These are phyloP conservation scores for Melaleuca quinquenervia DNA, from an alignment of 345 rosid species.

Conservation along the genomic window DNA sequence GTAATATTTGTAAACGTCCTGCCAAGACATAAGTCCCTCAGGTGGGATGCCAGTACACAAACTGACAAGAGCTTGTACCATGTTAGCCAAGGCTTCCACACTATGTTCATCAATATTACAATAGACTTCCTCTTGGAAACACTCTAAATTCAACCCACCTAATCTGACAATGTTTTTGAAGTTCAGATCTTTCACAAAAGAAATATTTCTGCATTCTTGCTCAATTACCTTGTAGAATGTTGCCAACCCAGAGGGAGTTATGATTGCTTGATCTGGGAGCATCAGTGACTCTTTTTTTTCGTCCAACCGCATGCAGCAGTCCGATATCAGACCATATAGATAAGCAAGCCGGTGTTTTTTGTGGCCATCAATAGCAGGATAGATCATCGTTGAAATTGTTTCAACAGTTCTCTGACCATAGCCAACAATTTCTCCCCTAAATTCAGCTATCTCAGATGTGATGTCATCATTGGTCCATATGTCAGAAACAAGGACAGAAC, in stretches of 20 bases:
- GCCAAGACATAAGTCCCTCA: conserved; percentile 47
- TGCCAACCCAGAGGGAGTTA: conserved; percentile 25
- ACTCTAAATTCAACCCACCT: conserved; percentile 53
- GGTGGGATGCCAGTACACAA: conserved; percentile 31
- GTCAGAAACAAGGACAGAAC: conserved; percentile 63
- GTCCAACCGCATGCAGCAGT: conserved; percentile 54
- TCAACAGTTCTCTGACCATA: conserved; percentile 56
- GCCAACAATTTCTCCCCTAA: conserved; percentile 50
- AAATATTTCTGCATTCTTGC: conserved; percentile 74
- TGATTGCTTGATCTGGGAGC: conserved; percentile 13
- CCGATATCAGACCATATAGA: conserved; percentile 65
- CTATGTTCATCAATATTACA: conserved; percentile 39
- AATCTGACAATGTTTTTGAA: conserved; percentile 70
- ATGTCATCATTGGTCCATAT: conserved; percentile 80
- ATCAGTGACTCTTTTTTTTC: conserved; percentile 29
- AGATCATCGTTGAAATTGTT: conserved; percentile 38
- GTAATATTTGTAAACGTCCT: conserved; percentile 64
- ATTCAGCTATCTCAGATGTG: conserved; percentile 51
- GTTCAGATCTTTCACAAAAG: conserved; percentile 65
- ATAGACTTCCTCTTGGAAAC: conserved; percentile 55
- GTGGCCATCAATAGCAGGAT: conserved; percentile 78
- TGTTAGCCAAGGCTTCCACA: conserved; percentile 76
- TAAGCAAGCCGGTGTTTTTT: conserved; percentile 70
- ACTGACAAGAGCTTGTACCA: conserved; percentile 51
- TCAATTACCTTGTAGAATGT: conserved; percentile 41